Conservation (phyloP, 2,329 filamentous ascomycete genomes). For the Cladophialophora exuberans region DNA sequence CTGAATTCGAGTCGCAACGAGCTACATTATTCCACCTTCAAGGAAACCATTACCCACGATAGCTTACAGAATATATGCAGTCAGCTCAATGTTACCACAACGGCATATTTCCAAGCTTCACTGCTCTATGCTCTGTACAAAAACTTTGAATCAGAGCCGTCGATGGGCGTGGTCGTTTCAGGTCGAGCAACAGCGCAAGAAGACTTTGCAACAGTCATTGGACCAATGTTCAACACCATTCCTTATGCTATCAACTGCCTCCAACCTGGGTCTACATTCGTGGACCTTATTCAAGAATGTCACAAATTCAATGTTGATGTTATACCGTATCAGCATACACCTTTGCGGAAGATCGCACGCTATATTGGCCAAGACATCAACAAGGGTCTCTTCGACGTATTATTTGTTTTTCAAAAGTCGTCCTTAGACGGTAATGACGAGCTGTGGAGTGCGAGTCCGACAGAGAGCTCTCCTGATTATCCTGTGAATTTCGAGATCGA, state of each 20-base stretch:
- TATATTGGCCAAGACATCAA: conserved; percentile 65
- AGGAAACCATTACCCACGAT: conserved; percentile 40
- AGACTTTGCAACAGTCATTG: conserved; percentile 68
- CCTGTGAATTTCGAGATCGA: conserved; percentile 77
- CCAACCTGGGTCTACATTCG: conserved; percentile 57
- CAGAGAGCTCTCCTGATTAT: conserved; percentile 64
- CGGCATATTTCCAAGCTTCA: conserved; percentile 74
- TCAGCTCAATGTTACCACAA: conserved; percentile 71
- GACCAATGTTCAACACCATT: conserved; percentile 88
- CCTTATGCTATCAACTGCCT: conserved; percentile 64
- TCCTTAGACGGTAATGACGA: conserved; percentile 34
- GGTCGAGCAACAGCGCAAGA: conserved; percentile 73
- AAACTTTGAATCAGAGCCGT: conserved; percentile 51
- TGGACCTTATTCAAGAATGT: conserved; percentile 62
- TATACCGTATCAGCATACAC: conserved; percentile 75
- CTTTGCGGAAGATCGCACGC: conserved; percentile 78
- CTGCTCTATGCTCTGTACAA: conserved; percentile 69
- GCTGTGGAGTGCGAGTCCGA: conserved; percentile 61
- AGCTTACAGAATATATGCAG: conserved; percentile 59
- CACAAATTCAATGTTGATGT: conserved; percentile 71
- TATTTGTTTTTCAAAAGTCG: conserved; percentile 79
- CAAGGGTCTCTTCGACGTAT: conserved; percentile 71
- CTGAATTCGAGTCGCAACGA: background rate
- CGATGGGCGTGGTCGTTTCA: conserved; percentile 76
- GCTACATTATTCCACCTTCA: background rate